phyloP scores from a whole-genome alignment of 1,284 basidiomycete species.

The Trichosporon asahii region DNA sequence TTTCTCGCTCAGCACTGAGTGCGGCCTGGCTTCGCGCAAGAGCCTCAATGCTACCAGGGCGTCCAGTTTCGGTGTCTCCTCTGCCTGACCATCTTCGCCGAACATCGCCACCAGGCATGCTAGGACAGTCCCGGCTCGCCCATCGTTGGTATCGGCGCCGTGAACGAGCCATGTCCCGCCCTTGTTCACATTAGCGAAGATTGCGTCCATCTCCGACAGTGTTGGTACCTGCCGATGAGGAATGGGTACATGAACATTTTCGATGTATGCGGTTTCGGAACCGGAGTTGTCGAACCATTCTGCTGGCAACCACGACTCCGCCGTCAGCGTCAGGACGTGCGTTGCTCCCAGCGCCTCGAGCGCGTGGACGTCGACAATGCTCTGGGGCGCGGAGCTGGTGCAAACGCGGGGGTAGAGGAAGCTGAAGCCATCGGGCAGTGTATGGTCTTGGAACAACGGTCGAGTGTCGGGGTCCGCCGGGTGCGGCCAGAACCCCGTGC shows the following conservation, averaged over 20 bases:
- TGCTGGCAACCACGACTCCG: background rate
- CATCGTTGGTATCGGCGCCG: background rate
- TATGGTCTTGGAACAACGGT: background rate
- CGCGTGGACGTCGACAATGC: background rate
- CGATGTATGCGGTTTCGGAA: background rate
- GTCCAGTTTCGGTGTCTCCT: background rate
- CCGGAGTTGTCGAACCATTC: background rate
- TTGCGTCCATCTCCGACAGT: background rate
- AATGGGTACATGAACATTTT: background rate
- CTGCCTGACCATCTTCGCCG: background rate
- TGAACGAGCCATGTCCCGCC: background rate
- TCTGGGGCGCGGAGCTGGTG: background rate
- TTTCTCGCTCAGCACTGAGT: background rate
- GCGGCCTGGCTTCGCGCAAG: background rate
- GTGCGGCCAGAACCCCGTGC: background rate
- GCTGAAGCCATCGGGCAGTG: background rate
- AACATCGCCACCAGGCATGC: background rate
- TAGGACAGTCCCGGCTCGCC: background rate
- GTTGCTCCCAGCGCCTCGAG: background rate
- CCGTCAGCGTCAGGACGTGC: background rate
- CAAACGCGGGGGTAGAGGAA: background rate
- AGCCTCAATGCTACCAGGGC: background rate
- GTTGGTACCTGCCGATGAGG: background rate
- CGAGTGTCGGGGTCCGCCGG: too few species aligned
- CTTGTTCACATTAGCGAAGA: background rate